phyloP scores from a whole-genome alignment of 2,329 filamentous ascomycete genomes.

The Cladosporium sp. region DNA sequence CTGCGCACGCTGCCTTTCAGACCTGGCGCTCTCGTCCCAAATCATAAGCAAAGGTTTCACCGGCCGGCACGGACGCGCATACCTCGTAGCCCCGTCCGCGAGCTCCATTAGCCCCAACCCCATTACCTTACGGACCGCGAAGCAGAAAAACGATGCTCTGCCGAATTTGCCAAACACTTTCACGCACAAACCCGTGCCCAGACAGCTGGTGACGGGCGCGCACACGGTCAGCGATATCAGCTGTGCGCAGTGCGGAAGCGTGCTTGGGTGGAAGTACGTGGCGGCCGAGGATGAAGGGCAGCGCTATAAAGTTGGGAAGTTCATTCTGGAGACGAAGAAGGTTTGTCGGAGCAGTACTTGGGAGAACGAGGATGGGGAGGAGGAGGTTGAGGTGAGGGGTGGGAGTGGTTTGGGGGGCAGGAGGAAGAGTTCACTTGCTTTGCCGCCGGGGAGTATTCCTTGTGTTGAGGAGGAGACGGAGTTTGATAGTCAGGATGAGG shows the following conservation, averaged over 20 bases:
- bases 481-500: conserved; percentile 62
- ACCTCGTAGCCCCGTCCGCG: conserved; percentile 51
- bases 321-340: conserved; percentile 58
- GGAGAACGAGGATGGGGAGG: conserved; percentile 38
- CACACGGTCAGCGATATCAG: conserved; percentile 59
- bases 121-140: conserved; percentile 18
- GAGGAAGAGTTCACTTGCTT: conserved; percentile 19
- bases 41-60: conserved; percentile 45
- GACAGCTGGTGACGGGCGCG: conserved; percentile 58
- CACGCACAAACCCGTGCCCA: conserved; percentile 51
- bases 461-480: conserved; percentile 37
- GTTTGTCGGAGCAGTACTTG: conserved; percentile 48
- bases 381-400: conserved; percentile 17
- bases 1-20: conserved; percentile 55
- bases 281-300: conserved; percentile 57
- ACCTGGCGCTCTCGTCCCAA: conserved; percentile 54
- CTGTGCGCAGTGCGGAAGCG: conserved; percentile 51
- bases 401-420: conserved; percentile 13
- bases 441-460: conserved; percentile 21
- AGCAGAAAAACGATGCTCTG: conserved; percentile 25
- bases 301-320: conserved; percentile 63
- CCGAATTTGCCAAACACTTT: conserved; percentile 54
- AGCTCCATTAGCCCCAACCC: conserved; percentile 22
- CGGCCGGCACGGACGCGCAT: conserved; percentile 59
- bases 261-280: conserved; percentile 63